A percentile compares a stretch with the other conserved stretches of the same genome.
phyloP scores from a whole-genome alignment of 305 asterid species.

The Fraxinus xanthoxyloides region DNA sequence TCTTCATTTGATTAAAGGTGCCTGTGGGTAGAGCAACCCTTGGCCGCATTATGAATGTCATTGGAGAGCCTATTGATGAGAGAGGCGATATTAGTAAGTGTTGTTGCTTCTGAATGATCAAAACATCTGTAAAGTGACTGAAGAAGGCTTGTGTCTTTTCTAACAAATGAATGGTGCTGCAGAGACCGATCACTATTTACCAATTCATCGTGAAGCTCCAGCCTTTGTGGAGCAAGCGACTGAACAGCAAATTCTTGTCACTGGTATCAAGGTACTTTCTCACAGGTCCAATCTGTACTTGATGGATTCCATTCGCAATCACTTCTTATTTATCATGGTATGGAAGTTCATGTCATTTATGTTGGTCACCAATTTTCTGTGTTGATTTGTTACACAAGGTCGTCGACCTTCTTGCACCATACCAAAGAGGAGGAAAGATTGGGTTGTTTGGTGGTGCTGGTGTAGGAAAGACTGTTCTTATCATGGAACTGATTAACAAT shows the following conservation, averaged over 20 bases:
- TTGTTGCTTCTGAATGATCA: neutral
- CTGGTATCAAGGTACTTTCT: slow-evolving; percentile 85
- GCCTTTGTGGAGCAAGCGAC: slow-evolving; percentile 93
- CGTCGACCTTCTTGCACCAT: slow-evolving; percentile 94
- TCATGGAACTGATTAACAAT: slow-evolving; percentile 91
- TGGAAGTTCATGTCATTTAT: neutral
- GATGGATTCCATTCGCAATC: neutral
- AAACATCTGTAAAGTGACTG: neutral
- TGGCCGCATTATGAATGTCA: slow-evolving; percentile 93
- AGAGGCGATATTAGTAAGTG: slow-evolving; percentile 80
- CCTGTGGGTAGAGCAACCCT: slow-evolving; percentile 98
- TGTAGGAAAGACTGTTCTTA: slow-evolving; percentile 92
- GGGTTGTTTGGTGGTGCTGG: slow-evolving; percentile 99
- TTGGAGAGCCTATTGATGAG: slow-evolving; percentile 91
- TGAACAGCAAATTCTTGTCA: slow-evolving; percentile 86
- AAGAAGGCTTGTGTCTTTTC: slow-evolving; percentile 18
- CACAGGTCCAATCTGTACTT: neutral
- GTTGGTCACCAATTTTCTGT: neutral
- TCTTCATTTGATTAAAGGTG: slow-evolving; percentile 44
- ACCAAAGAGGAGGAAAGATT: slow-evolving; percentile 98
- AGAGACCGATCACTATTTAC: slow-evolving; percentile 82
- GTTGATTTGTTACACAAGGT: slow-evolving; percentile 44
- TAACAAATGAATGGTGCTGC: slow-evolving; percentile 24
- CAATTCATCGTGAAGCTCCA: slow-evolving; percentile 96
- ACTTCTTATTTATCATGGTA: neutral